phyloP scores from a whole-genome alignment of 2,329 filamentous ascomycete species.

The Cladophialophora psammophila region DNA sequence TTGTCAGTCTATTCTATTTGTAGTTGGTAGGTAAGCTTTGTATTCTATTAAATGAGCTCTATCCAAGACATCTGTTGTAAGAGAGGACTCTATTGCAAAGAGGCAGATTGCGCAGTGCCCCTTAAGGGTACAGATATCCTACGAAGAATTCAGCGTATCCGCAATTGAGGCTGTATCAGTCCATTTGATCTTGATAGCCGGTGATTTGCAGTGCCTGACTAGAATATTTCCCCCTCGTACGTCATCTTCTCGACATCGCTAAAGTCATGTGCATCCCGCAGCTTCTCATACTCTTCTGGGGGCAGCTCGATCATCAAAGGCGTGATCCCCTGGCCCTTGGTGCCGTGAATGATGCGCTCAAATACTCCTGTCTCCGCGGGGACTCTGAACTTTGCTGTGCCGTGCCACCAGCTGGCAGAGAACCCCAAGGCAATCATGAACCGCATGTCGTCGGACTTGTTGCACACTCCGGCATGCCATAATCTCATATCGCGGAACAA shows the following conservation, averaged over 20 bases:
- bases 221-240: conserved; percentile 28
- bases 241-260: conserved; percentile 31
- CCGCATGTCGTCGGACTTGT: conserved; percentile 57
- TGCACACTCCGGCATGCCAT: conserved; percentile 71
- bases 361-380: conserved; percentile 21
- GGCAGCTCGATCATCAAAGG: conserved; percentile 25
- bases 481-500: conserved; percentile 66
- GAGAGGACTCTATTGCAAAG: background rate
- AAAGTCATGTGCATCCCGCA: conserved; percentile 27
- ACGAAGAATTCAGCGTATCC: too few relatives aligned
- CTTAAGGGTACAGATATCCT: too few relatives aligned
- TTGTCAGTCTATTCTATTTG: background rate
- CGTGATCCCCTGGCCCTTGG: conserved; percentile 25
- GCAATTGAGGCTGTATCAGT: background rate
- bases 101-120: background rate
- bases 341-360: conserved; percentile 25
- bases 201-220: background rate
- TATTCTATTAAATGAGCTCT: background rate
- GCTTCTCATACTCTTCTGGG: conserved; percentile 26
- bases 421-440: conserved; percentile 58
- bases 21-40: background rate
- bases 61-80: background rate
- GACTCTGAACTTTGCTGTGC: conserved; percentile 23
- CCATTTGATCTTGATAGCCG: background rate
- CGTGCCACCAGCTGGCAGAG: conserved; percentile 35